Evolutionary conservation across 768 basidiomycete species (phyloP).

Genomic region (Boletus tomentosulus): DNA sequence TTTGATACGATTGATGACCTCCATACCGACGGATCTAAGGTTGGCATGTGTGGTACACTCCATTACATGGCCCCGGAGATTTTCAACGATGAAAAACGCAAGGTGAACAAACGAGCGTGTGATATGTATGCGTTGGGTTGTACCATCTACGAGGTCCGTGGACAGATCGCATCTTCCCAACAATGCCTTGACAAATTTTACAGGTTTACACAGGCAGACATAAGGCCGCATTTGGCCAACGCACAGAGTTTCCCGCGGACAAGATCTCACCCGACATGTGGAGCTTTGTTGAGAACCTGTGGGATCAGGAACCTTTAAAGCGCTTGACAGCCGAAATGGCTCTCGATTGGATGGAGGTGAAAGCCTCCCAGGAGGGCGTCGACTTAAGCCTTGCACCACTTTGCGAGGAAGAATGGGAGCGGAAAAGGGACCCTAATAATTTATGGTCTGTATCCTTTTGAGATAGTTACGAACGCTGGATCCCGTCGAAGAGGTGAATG

Average conservation of each 20-base stretch:
- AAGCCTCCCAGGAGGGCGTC: slow-evolving; percentile 6
- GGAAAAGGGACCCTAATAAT: slow-evolving; percentile 6
- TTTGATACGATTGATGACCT: slow-evolving; percentile 16
- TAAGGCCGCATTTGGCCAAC: background rate
- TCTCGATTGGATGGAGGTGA: slow-evolving; percentile 23
- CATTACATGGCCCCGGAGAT: slow-evolving; percentile 28
- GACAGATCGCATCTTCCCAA: background rate
- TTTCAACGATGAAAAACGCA: slow-evolving; percentile 3
- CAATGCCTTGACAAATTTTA: background rate
- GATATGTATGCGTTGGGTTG: slow-evolving; percentile 43
- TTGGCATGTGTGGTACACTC: slow-evolving; percentile 13
- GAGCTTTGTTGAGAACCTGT: slow-evolving; percentile 30
- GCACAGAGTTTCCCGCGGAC: slow-evolving; percentile 14
- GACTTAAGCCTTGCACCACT: slow-evolving; percentile 1
- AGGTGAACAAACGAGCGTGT: slow-evolving; percentile 25
- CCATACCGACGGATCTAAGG: slow-evolving; percentile 5
- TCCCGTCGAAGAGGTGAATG: no score
- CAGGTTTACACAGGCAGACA: slow-evolving; percentile 17
- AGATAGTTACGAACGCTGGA: background rate
- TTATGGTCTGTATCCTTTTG: slow-evolving; percentile 12
- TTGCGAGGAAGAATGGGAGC: slow-evolving; percentile 18
- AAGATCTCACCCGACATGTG: slow-evolving; percentile 23
- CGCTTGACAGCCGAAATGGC: slow-evolving; percentile 25
- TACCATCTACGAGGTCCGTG: slow-evolving; percentile 36
- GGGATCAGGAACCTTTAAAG: slow-evolving; percentile 9